Percentiles rank a stretch among this genome's conserved stretches.
Evolutionary conservation across 495 filamentous ascomycete genomes (phyloP).

Genomic region (Hyaloscypha bicolor): DNA sequence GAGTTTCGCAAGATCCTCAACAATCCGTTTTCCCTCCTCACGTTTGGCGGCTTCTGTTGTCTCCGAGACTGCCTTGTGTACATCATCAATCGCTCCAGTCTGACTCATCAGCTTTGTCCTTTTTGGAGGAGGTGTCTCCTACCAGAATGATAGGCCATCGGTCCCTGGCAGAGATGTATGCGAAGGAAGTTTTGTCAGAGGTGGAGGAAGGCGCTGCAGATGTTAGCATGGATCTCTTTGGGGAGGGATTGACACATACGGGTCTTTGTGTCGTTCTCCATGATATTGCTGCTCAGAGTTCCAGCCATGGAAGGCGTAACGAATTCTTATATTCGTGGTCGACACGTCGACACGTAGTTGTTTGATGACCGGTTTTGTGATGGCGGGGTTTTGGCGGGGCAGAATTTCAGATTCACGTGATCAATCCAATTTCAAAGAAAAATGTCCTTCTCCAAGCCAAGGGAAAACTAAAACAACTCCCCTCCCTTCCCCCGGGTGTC

Average conservation of each 20-base stretch:
- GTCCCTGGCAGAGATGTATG: constrained; percentile 75
- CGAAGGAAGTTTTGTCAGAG: constrained; percentile 83
- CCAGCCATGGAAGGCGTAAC: neutral
- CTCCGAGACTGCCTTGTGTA: constrained; percentile 72
- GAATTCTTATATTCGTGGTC: neutral
- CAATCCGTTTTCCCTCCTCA: constrained; percentile 83
- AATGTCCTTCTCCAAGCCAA: too few relatives aligned
- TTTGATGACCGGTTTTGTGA: neutral
- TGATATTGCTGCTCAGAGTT: constrained; percentile 26
- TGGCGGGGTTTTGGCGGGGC: neutral
- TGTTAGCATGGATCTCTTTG: constrained; percentile 11
- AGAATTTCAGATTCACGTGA: neutral
- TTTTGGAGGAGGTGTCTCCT: constrained; percentile 30
- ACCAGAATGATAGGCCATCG: constrained; percentile 95
- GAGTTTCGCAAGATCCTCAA: constrained; percentile 75
- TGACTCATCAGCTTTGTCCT: constrained; percentile 38
- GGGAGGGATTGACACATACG: constrained; percentile 44
- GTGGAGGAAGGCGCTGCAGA: constrained; percentile 74
- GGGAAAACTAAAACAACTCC: too few relatives aligned
- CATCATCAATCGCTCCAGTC: constrained; percentile 94
- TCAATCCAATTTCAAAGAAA: neutral
- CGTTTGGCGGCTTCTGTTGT: constrained; percentile 62
- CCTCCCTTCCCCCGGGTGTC: too few relatives aligned
- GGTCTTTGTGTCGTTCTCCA: constrained; percentile 67
- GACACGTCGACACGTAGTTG: neutral